Evolutionary conservation across 352 stramenopile species (phyloP).

Genomic region (Pseudoperonospora humuli): DNA sequence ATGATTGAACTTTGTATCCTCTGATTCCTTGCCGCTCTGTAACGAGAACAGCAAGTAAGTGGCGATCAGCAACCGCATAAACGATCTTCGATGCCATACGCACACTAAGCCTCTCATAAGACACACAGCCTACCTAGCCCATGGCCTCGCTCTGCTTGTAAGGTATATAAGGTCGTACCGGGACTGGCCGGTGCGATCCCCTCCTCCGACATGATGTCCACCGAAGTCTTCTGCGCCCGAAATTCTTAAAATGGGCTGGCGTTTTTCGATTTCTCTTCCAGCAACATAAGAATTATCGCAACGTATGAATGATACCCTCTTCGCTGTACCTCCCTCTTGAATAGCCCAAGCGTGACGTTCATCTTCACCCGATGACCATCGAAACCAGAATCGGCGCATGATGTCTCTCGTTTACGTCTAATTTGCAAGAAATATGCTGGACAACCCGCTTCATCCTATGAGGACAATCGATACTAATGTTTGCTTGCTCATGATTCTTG

Average conservation of each 20-base stretch:
- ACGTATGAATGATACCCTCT: no score
- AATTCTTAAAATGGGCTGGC: slow-evolving; percentile 15
- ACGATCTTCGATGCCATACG: neutral
- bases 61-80: neutral
- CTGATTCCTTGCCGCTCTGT: slow-evolving; percentile 3
- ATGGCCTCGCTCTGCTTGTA: slow-evolving; percentile 14
- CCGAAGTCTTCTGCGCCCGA: slow-evolving; percentile 3
- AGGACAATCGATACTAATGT: no score
- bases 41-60: slow-evolving; percentile 4
- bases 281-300: neutral
- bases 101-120: slow-evolving; percentile 1
- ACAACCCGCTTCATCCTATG: no score
- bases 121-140: slow-evolving; percentile 20
- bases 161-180: slow-evolving; percentile 32
- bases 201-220: slow-evolving; percentile 22
- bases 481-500: no score
- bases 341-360: no score
- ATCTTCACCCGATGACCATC: no score
- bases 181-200: slow-evolving; percentile 16
- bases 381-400: no score
- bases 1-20: neutral
- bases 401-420: no score
- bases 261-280: slow-evolving; percentile 12
- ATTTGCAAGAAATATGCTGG: no score
- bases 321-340: no score